A percentile compares a stretch with the other conserved stretches of the same genome.
phyloP scores from a whole-genome alignment of 768 basidiomycete genomes.

The Pisolithus microcarpus region DNA sequence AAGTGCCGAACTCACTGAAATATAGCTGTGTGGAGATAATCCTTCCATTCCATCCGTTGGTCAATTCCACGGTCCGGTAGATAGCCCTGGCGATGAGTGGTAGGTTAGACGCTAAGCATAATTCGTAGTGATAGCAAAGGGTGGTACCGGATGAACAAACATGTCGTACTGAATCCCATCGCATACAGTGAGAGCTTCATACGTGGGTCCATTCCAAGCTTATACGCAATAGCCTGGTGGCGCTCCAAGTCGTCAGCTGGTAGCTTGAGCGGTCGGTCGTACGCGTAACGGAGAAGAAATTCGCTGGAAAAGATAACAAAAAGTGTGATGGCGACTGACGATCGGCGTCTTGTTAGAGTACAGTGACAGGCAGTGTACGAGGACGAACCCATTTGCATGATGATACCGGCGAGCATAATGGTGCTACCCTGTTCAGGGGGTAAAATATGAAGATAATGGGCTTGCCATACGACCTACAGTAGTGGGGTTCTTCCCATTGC shows the following conservation, averaged over 20 bases:
- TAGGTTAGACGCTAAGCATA: not conserved
- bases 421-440: conserved; percentile 31
- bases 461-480: conserved; percentile 10
- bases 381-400: conserved; percentile 43
- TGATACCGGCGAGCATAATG: conserved; percentile 59
- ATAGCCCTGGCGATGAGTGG: conserved; percentile 27
- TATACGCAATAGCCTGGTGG: conserved; percentile 5
- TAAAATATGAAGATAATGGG: not conserved
- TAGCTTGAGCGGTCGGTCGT: conserved; percentile 27
- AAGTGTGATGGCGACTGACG: conserved; percentile 32
- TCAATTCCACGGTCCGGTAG: conserved; percentile 42
- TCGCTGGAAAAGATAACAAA: conserved; percentile 38
- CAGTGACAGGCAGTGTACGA: not conserved
- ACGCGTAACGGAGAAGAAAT: conserved; percentile 36
- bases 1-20: conserved; percentile 30
- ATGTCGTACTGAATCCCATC: conserved; percentile 33
- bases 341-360: conserved; percentile 6
- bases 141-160: conserved; percentile 44
- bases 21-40: conserved; percentile 43
- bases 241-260: conserved; percentile 6
- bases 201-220: conserved; percentile 11
- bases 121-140: not conserved
- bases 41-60: conserved; percentile 35
- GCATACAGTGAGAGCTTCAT: conserved; percentile 17
- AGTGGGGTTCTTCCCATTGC: conserved; percentile 18